Base-by-base conservation (phyloP, 495 filamentous ascomycete genomes). In the Wilcoxina mikolae region DNA sequence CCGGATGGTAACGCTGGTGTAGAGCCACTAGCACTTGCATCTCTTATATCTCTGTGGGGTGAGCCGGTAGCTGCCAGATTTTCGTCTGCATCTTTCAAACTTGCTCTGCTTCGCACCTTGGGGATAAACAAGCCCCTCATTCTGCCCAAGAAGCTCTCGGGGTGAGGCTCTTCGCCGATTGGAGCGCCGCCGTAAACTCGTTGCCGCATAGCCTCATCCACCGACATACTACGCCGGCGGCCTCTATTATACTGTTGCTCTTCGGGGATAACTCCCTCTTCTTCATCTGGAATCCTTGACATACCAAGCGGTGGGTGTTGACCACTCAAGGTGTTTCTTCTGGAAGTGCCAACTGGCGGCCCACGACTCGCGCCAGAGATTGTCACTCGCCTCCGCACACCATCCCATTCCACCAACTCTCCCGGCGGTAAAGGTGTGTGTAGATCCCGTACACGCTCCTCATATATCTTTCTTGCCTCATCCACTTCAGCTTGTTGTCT, bases 351-450 rank as follows among this genome's bases (percentile, higher is more conserved):
- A n/a, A n/a, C n/a, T n/a, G 49, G 24, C 23, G 23, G 11, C 31
- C 31, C n/a, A n/a, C n/a, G n/a, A 22, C 17, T 7, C 52, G 60
- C 12, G 55, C 63, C 35, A 67, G 60, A 44, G 66, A 70, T 55
- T 59, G 91, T 96, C 64, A 79, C 84, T 50, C 91, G 78, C 55
- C 91, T 74, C 59, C 87, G 76, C 53, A 98, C 72, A 20, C 91
- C 91, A 72, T 96, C 91, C 87, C 87, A 98, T 69, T 98, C 87
- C 50, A 86, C 78, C 27, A 80, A 70, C 56, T 85, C 83, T 54
- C 85, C 78, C 58, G 94, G 85, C 33, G 70, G 75, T 9, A 89
- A 80, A 2, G 87, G 81, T 54, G 38, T 79, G 77, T 57, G 35
- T 55, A 95, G 76, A 61, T 93, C 87, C 54, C 73, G 70, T 52